phyloP scores from a whole-genome alignment of 768 basidiomycete species.

The Mycena vulgaris region DNA sequence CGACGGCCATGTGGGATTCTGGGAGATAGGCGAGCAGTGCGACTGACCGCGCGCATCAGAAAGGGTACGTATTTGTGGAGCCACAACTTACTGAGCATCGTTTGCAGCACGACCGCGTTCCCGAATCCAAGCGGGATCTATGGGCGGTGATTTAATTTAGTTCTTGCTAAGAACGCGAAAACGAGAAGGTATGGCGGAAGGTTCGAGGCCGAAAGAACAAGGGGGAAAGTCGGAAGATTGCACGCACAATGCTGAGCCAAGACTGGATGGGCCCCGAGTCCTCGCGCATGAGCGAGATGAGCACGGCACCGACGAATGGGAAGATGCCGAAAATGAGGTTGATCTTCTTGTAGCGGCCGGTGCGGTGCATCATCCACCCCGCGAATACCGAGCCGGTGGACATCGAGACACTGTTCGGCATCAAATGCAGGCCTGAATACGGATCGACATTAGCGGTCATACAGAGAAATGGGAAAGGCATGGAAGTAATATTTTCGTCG shows the following conservation, averaged over 20 bases:
- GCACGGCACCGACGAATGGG: slow-evolving; percentile 66
- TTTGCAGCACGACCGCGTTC: slow-evolving; percentile 77
- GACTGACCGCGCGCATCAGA: slow-evolving; percentile 15
- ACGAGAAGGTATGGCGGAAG: not conserved
- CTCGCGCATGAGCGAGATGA: slow-evolving; percentile 60
- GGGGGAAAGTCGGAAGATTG: not conserved
- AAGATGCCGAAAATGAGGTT: slow-evolving; percentile 75
- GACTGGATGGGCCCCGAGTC: slow-evolving; percentile 59
- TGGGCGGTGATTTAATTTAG: not conserved
- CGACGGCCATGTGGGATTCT: slow-evolving; percentile 77
- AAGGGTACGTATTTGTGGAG: not conserved
- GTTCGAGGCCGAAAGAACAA: not conserved
- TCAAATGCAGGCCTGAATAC: slow-evolving; percentile 64
- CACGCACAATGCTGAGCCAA: slow-evolving; percentile 63
- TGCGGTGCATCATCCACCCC: slow-evolving; percentile 78
- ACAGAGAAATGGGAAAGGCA: too few species aligned
- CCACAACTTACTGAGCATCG: slow-evolving; percentile 65
- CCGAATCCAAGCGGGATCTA: slow-evolving; percentile 77
- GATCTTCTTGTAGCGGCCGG: slow-evolving; percentile 73
- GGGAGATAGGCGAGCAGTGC: slow-evolving; percentile 68
- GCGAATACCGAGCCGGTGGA: slow-evolving; percentile 76
- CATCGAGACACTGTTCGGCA: slow-evolving; percentile 70
- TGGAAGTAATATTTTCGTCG: too few species aligned
- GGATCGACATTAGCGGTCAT: not conserved
- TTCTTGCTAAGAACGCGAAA: slow-evolving; percentile 13